These are phyloP conservation scores for Backusella luteola DNA, from an alignment of 192 early-diverging fungal species.

Conservation along the genomic window DNA sequence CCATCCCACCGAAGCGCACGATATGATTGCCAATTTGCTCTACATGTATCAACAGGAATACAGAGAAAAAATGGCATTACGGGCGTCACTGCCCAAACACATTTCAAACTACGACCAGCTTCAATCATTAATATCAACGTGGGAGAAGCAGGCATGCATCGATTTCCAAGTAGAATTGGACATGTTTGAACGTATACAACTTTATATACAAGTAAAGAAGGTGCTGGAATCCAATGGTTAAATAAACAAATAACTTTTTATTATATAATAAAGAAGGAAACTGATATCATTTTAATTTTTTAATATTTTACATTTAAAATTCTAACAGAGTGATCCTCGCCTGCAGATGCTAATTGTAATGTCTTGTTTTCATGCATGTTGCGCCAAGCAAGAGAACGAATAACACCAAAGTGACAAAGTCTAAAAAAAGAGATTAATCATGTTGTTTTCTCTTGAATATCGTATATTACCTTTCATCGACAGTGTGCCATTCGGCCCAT, in stretches of 20 bases:
- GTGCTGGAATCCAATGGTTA: conserved; percentile 22
- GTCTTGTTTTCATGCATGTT: conserved; percentile 22
- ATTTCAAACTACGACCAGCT: not conserved
- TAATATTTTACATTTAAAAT: conserved; percentile 51
- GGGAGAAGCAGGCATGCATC: conserved; percentile 19
- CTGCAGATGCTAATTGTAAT: conserved; percentile 65
- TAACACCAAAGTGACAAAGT: conserved; percentile 52
- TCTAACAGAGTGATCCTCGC: conserved; percentile 74
- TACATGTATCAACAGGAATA: conserved; percentile 17
- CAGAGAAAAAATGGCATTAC: conserved; percentile 5
- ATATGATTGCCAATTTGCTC: conserved; percentile 3
- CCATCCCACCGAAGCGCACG: conserved; percentile 7
- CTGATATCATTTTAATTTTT: not conserved
- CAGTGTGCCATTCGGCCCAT: conserved; percentile 42
- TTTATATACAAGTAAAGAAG: conserved; percentile 30
- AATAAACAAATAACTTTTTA: not conserved
- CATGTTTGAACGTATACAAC: conserved; percentile 24
- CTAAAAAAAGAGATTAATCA: conserved; percentile 16
- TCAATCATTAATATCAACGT: not conserved
- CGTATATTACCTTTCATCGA: conserved; percentile 41
- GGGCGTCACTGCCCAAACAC: not conserved
- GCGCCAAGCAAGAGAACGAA: conserved; percentile 69
- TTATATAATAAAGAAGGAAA: not conserved
- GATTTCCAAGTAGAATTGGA: conserved; percentile 10
- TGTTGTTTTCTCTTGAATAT: not conserved